Base-by-base conservation (phyloP, 2,329 filamentous ascomycete genomes). In the Aureobasidium melanogenum region DNA sequence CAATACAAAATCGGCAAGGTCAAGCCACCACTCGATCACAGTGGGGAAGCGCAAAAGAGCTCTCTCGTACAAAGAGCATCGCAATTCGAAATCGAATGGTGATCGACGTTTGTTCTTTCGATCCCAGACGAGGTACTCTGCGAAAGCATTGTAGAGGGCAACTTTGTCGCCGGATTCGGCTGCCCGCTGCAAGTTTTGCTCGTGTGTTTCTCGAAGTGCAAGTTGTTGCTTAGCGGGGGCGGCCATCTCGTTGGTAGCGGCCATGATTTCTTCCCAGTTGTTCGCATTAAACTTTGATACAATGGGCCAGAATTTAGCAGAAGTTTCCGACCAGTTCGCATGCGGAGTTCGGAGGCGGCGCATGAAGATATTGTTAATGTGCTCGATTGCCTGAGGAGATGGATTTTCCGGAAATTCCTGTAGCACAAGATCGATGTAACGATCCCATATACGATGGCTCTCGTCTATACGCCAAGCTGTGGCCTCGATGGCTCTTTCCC, bases 101-200 rank as follows among this genome's bases (percentile, higher is more conserved):
- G 67, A 67, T 9, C 63, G 61, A 14, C 77, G 74, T 67, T 80
- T 85, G 64, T 82, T 82, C 66, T 81, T 81, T 50, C 64, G 69
- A 77, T 99, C 94, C 88, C 90, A 97, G 59, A 89, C 86, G 19
- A 97, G 78, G 68, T 99, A 99, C 60, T 88, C 83, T 5, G 73
- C 74, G 64, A 82, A 82, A 3, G 78, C 74, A 22, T 73, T 72
- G 72, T 82, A 83, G 62, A 88, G 79, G 4, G 78, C 78, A 12
- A 83, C 80, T 30, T 76, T 71, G 66, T 89, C 82, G 61, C 78
- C 80, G 8, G 80, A 74, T 59, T 84, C 78, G 17, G 75, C 72
- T 7, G 87, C 86, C 63, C 81, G 79, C 58, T 80, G 79, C 24
- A 94, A 75, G 64, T 82, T 84, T 64, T 85, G 76, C 71, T 95